A percentile compares a stretch with the other conserved stretches of the same genome.
These are phyloP conservation scores for Syncephalastrum monosporum DNA, from an alignment of 371 early-diverging fungal genomes.

Conservation along the genomic window DNA sequence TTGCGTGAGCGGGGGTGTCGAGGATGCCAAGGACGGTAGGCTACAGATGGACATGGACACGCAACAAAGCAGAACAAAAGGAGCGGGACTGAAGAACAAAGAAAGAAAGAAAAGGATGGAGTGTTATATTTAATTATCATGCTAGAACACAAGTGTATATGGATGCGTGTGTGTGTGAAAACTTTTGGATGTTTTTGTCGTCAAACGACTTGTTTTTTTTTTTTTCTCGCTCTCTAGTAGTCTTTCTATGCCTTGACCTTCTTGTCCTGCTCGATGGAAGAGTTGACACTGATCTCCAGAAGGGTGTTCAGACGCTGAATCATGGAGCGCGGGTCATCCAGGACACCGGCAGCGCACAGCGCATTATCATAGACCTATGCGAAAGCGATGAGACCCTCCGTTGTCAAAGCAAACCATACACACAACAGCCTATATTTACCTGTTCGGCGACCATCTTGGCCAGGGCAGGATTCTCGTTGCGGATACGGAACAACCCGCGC, in stretches of 20 bases:
- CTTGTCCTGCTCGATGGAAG: slow-evolving; percentile 40
- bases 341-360: slow-evolving; percentile 73
- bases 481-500: slow-evolving; percentile 61
- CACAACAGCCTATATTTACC: slow-evolving; percentile 10
- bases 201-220: no score
- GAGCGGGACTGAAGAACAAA: no score
- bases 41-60: no score
- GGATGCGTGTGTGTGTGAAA: no score
- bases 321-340: slow-evolving; percentile 80
- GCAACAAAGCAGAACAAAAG: no score
- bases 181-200: no score
- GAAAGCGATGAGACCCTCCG: neutral
- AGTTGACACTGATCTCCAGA: slow-evolving; percentile 55
- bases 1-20: no score
- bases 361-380: slow-evolving; percentile 75
- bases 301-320: slow-evolving; percentile 66
- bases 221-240: no score
- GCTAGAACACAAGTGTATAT: no score
- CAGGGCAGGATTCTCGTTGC: slow-evolving; percentile 58
- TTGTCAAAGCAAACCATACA: neutral
- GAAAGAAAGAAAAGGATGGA: no score
- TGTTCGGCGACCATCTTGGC: slow-evolving; percentile 67
- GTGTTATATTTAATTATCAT: no score
- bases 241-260: slow-evolving; percentile 23
- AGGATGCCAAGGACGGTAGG: no score